phyloP scores from a whole-genome alignment of 2,329 filamentous ascomycete genomes.

The Grosmannia huntii region DNA sequence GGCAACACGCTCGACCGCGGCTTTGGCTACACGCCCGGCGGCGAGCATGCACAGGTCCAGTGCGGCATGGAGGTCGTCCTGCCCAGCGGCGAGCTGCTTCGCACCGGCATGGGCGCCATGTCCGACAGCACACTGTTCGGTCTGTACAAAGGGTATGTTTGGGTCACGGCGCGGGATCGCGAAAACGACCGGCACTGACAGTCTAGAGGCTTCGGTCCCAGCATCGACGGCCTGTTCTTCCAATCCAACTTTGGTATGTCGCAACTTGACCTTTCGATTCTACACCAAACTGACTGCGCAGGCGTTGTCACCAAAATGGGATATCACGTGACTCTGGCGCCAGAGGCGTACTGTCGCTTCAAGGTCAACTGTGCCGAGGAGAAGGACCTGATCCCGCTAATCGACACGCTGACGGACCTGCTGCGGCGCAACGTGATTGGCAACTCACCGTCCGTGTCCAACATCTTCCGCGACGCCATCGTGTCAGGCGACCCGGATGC shows the following conservation, averaged over 20 bases:
- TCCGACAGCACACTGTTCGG: conserved; percentile 10
- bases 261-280: not conserved
- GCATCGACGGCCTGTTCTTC: conserved; percentile 33
- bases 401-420: conserved; percentile 16
- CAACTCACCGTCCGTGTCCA: not conserved
- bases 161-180: too few relatives aligned
- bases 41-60: conserved; percentile 26
- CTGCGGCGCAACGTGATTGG: not conserved
- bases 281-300: not conserved
- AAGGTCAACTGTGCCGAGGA: conserved; percentile 25
- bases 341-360: conserved; percentile 23
- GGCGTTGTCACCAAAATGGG: conserved; percentile 39
- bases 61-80: conserved; percentile 21
- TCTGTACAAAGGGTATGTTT: not conserved
- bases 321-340: conserved; percentile 26
- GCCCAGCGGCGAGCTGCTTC: conserved; percentile 27
- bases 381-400: conserved; percentile 20
- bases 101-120: conserved; percentile 35
- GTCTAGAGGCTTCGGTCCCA: conserved; percentile 20
- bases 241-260: conserved; percentile 34
- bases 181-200: not conserved
- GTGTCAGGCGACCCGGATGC: not conserved
- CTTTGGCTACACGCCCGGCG: conserved; percentile 31
- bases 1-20: conserved; percentile 33
- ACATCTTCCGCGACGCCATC: not conserved